Base-by-base conservation (phyloP, 2,329 filamentous ascomycete species). In the Incumbomyces delicatus region DNA sequence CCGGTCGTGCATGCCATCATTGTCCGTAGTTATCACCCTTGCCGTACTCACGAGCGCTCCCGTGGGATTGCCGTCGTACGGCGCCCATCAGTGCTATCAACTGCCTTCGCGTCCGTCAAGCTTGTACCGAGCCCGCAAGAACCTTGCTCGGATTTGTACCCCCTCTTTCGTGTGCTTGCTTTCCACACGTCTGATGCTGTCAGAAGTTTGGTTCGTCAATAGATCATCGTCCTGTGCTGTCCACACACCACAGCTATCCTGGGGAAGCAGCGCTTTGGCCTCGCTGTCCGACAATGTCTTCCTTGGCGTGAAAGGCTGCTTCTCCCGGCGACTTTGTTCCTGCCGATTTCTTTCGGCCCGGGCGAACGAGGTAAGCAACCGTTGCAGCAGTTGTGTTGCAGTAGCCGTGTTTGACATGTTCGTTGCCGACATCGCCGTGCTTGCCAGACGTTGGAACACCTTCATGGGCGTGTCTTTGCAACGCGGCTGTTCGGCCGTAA, bases 211-310 rank as follows among this genome's bases (percentile, higher is more conserved):
- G 7, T 60, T 62, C 32, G 63, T 53, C 29, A 72, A 45, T 17
- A 56, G 57, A 27, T 58, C 50, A 47, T 74, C 71, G 47, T 74
- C 71, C 33, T 65, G 59, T 8, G 61, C 50, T 6, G 70, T 73
- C 71, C 71, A 74, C 14, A 73, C 65, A 3, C 71, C 71, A 13
- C 51, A 61, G 45, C 67, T 62, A 43, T 69, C 50, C 11, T 57
- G 44, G 0, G 71, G 70, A 16, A 73, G 50, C 5, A 44, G 33
- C 17, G 31, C 16, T 13, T 37, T 35, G 2, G 41, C 41, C 31
- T 22, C 32, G 11, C 14, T 12, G 4, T 35, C 41, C 6, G 16
- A 16, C 13, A 42, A 17, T 34, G 10, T 41, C 60, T 53, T 20
- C 62, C 59, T 39, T 49, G 52, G 51, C 50, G n/a, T 50, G 52